Base-by-base conservation (phyloP, 148 eudicot genomes). In the Rhododendron henanense region DNA sequence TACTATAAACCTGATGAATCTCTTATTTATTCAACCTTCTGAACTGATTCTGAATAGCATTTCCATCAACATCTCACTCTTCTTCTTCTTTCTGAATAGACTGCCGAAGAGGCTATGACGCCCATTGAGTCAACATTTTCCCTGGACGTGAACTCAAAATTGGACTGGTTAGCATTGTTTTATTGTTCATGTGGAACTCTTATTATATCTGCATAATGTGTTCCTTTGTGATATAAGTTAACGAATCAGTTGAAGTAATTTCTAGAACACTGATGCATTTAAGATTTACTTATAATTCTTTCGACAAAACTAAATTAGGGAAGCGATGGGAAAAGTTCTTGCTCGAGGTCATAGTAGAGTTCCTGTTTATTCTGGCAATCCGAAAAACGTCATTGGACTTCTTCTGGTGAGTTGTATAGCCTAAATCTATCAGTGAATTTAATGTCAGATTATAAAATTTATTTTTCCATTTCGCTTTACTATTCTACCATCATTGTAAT, bases 51-150 rank as follows among this genome's bases (percentile, higher is more conserved):
- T 53, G 78, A 16, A 71, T 51, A 31, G 31, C 37, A 45, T 7
- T 78, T 6, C 16, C 4, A 18, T 33, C 67, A 77, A 57, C 45
- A 78, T 79, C 78, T 71, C 69, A 83, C 71, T 51, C n/a, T 55
- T 57, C 78, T 59, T 10, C 79, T 61, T 86, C 81, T 84, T 84
- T 79, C 75, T 83, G 71, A 81, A 82, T 92, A 96, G 99, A 96
- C 98, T 86, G 98, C 99, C 88, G 93, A 96, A 90, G 99, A 95
- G 90, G 99, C 99, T 44, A 96, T 96, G 99, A 96, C 99, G n/a
- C 99, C 99, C 59, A 92, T 96, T 86, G 99, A 94, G 86, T 96
- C 96, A 84, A 96, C 98, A 10, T 96, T 96, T 93, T 96, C 98
- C 39, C 89, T 96, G 93, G 98, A 96, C 50, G 98, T 96, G 75